These are phyloP conservation scores for Fusarium begoniae DNA, from an alignment of 2,329 filamentous ascomycete genomes.

Conservation along the genomic window DNA sequence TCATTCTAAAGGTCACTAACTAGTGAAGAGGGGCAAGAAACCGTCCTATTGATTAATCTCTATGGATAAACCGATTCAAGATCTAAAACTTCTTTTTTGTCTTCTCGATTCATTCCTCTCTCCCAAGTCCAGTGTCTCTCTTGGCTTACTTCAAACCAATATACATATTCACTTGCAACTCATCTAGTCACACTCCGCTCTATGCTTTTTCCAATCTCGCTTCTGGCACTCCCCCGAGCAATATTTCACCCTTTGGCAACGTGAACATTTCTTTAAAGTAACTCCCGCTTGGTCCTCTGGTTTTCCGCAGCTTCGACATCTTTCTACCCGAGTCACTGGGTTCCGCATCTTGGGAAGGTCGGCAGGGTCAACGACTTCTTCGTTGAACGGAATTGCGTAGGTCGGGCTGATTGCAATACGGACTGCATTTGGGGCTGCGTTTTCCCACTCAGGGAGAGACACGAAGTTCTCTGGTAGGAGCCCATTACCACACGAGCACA, in stretches of 20 bases:
- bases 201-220: slow-evolving; percentile 63
- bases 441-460: slow-evolving; percentile 55
- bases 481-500: slow-evolving; percentile 59
- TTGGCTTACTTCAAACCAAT: not conserved
- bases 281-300: slow-evolving; percentile 41
- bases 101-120: not conserved
- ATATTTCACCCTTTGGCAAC: slow-evolving; percentile 58
- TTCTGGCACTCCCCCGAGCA: slow-evolving; percentile 64
- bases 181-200: slow-evolving; percentile 50
- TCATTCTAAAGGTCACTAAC: not conserved
- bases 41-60: not conserved
- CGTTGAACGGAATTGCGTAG: slow-evolving; percentile 57
- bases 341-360: slow-evolving; percentile 20
- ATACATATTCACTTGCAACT: not conserved
- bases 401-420: slow-evolving; percentile 67
- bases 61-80: not conserved
- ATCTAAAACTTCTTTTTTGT: not conserved
- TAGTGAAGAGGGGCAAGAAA: not conserved
- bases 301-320: slow-evolving; percentile 52
- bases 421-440: slow-evolving; percentile 55
- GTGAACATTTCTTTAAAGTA: slow-evolving; percentile 54
- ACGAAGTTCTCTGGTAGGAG: slow-evolving; percentile 52
- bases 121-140: not conserved
- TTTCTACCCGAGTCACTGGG: slow-evolving; percentile 24
- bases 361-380: slow-evolving; percentile 49